Base-by-base conservation (phyloP, 1,139 yeast genomes). In the Nakaseomyces kungkrabaensis region DNA sequence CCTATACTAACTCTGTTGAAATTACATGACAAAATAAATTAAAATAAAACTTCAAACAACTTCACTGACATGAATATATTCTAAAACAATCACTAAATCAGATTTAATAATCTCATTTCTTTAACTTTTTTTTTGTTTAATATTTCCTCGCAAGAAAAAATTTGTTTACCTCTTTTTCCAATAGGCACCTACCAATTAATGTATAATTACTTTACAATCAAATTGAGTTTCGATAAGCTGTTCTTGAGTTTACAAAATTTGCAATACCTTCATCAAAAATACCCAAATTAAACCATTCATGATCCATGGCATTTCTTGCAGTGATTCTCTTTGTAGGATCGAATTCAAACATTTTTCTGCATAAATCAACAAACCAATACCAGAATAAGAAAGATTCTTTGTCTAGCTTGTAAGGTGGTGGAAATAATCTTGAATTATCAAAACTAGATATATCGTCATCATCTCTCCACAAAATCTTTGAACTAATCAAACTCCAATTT, bases 221-320 rank as follows among this genome's bases (percentile, higher is more conserved):
- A 13, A 41, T 41, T 4, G 44, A 41, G 5, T 41, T 41, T n/a
- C 44, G 33, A 11, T 41, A 41, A 29, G n/a, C n/a, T 27, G 44
- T 34, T 41, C 44, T 41, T 27, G 44, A 17, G 4, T 41, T 41
- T 3, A 29, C 44, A 41, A 55, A 62, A 50, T 58, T 56, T 43
- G 65, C 52, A 25, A 65, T 65, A 33, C 68, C 92, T 59, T 84
- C 90, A 67, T 84, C 94, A 59, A 81, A 78, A 49, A 83, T 81
- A 33, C 92, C 94, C 60, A 75, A 73, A 58, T 78, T 77, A 65
- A 85, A 85, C 90, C 92, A 85, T 50, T 82, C 82, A 65, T 85
- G 92, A 48, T 78, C 76, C 67, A 85, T 69, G 1, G 90, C 89
- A 50, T 82, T 86, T 51, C 73, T 71, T 1, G 90, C 90, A 5